These are phyloP conservation scores for Scedosporium boydii DNA, from an alignment of 2,329 filamentous ascomycete species.

Conservation along the genomic window DNA sequence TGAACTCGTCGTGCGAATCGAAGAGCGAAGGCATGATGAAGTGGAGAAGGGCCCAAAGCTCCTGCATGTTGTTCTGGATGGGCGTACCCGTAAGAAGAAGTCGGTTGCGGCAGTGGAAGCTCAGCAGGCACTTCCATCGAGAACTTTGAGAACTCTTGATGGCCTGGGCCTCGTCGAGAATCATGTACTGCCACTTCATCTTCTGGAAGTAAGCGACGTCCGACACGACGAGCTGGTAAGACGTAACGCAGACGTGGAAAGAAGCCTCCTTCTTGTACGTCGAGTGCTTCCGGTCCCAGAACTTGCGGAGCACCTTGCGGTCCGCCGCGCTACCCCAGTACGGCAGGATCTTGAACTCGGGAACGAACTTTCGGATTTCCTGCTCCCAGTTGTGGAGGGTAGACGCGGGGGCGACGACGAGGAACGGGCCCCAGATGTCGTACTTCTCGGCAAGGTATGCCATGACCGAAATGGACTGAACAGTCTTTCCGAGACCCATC, in stretches of 20 bases:
- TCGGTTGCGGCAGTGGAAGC: constrained; percentile 91
- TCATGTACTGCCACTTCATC: constrained; percentile 99
- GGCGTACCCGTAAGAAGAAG: constrained; percentile 91
- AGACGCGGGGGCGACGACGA: constrained; percentile 92
- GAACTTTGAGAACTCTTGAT: constrained; percentile 98
- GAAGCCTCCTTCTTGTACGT: constrained; percentile 89
- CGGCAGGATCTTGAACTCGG: constrained; percentile 85
- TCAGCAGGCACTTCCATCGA: constrained; percentile 89
- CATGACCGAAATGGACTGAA: constrained; percentile 99
- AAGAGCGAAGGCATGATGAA: constrained; percentile 99
- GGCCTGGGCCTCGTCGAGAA: constrained; percentile 94
- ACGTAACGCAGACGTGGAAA: constrained; percentile 94
- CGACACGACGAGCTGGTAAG: constrained; percentile 92
- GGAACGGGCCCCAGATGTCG: constrained; percentile 95
- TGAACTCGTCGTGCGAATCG: constrained; percentile 87
- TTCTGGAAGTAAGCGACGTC: constrained; percentile 98
- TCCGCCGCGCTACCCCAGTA: constrained; percentile 97
- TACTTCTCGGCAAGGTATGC: constrained; percentile 94
- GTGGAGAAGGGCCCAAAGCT: constrained; percentile 92
- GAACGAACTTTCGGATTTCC: constrained; percentile 91
- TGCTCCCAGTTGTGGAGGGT: constrained; percentile 99
- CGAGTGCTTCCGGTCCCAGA: constrained; percentile 97
- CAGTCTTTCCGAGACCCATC: constrained; percentile 98
- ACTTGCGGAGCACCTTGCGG: constrained; percentile 92
- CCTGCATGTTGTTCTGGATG: constrained; percentile 99